A percentile compares a stretch with the other conserved stretches of the same genome.
Evolutionary conservation across 441 rosid species (phyloP).

Genomic region (Erodium trifolium): DNA sequence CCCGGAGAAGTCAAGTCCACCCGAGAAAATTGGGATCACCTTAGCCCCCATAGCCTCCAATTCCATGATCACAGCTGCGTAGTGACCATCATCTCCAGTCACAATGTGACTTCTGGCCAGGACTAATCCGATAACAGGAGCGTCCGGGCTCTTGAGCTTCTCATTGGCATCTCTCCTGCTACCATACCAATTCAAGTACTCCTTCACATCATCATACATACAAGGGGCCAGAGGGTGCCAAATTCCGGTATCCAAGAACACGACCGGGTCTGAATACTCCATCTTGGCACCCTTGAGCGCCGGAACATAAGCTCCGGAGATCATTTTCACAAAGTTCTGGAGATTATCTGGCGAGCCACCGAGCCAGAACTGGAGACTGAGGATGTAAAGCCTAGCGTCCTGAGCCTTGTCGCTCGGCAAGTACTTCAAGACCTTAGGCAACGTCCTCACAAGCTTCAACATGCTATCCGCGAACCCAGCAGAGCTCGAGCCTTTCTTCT

Average conservation of each 20-base stretch:
- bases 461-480: conserved; percentile 97
- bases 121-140: conserved; percentile 72
- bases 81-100: conserved; percentile 93
- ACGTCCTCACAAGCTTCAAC: conserved; percentile 88
- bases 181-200: conserved; percentile 87
- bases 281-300: conserved; percentile 68
- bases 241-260: conserved; percentile 83
- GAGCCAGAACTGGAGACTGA: conserved; percentile 15
- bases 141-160: conserved; percentile 55
- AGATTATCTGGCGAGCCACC: conserved; percentile 88
- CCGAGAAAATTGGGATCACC: conserved; percentile 87
- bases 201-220: conserved; percentile 95
- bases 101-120: conserved; percentile 97
- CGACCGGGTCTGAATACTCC: conserved; percentile 84
- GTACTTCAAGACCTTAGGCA: conserved; percentile 87
- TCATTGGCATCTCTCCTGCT: conserved; percentile 74
- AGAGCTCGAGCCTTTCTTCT: conserved; percentile 47
- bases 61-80: conserved; percentile 98
- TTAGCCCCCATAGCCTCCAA: conserved; percentile 95
- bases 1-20: conserved; percentile 92
- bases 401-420: conserved; percentile 93
- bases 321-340: conserved; percentile 92
- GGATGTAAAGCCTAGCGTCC: conserved; percentile 86
- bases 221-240: conserved; percentile 97
- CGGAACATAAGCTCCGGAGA: conserved; percentile 86